Evolutionary conservation across 1,284 basidiomycete genomes (phyloP).

Genomic region (Ceratobasidium sp.): DNA sequence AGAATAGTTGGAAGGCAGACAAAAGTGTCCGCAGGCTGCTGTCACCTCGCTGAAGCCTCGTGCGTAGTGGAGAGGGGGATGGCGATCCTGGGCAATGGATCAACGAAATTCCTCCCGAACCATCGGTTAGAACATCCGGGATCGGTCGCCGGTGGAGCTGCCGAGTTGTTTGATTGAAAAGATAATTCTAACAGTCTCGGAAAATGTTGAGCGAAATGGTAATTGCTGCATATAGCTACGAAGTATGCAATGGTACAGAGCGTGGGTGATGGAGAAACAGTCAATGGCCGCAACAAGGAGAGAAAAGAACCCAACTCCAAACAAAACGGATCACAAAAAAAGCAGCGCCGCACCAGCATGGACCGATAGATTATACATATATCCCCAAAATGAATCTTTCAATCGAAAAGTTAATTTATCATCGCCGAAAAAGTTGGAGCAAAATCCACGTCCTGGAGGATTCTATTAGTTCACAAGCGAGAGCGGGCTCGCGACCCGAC

Average conservation of each 20-base stretch:
- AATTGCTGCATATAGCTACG: conserved; percentile 37
- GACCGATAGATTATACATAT: conserved; percentile 34
- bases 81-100: neutral
- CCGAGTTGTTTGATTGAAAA: neutral
- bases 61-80: neutral
- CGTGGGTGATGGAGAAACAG: conserved; percentile 14
- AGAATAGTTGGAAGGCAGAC: neutral
- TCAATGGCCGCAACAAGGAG: neutral
- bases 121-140: neutral
- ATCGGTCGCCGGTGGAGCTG: neutral
- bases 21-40: neutral
- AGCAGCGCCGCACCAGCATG: conserved; percentile 12
- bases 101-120: neutral
- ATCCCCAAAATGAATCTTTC: conserved; percentile 32
- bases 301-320: neutral
- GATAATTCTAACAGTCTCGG: neutral
- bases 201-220: neutral
- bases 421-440: conserved; percentile 38
- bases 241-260: conserved; percentile 37
- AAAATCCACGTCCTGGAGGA: conserved; percentile 25
- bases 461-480: neutral
- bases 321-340: neutral
- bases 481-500: conserved; percentile 5
- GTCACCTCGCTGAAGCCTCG: neutral
- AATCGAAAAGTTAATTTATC: conserved; percentile 34